Base-by-base conservation (phyloP, 257 asterid genomes). In the Lycium ferocissimum region DNA sequence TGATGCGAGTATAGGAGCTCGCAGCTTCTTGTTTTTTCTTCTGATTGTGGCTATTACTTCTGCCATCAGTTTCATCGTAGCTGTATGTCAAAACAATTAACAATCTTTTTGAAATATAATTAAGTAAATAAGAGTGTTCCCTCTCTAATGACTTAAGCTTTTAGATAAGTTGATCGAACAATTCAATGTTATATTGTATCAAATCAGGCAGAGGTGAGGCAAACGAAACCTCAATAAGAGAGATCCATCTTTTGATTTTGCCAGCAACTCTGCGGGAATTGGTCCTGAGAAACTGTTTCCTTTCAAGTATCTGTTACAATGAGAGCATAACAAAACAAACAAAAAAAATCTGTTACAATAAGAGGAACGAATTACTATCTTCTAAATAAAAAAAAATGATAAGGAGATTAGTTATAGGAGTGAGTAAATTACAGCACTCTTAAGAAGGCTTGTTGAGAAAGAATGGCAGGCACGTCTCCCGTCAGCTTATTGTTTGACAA, bases 351-450 rank as follows among this genome's bases (percentile, higher is more conserved):
- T 26, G 33, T 26, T 26, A 26, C 33, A 26, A 26, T 26, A 80
- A 63, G 35, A 40, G 20, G 8, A 51, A 18, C 59, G 7, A 13
- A 79, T 83, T 79, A 79, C 33, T 33, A 4, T 59, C 4, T 14
- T 67, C 15, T 26, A 13, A 14, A 49, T 26, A 49, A 10, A 53
- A 20, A 13, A 20, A 49, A 8, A 11, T 67, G 14, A 17, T 57
- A 12, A 33, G 13, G 66, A 33, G 45, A 5, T 40, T 5, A 40
- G 45, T 40, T 40, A 40, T 40, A 40, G 6, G 7, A 47, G 75
- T 35, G 20, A 14, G 22, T 76, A 73, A 87, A 86, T 84, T 71
- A 87, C 89, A 87, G 83, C 38, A 53, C 63, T 15, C 2, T 45
- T 14, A 87, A 47, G 7, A 87, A 80, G 10, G 78, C 35, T 4